Conservation (phyloP, 1,139 yeast genomes). For the Blastobotrys malaysiensis region DNA sequence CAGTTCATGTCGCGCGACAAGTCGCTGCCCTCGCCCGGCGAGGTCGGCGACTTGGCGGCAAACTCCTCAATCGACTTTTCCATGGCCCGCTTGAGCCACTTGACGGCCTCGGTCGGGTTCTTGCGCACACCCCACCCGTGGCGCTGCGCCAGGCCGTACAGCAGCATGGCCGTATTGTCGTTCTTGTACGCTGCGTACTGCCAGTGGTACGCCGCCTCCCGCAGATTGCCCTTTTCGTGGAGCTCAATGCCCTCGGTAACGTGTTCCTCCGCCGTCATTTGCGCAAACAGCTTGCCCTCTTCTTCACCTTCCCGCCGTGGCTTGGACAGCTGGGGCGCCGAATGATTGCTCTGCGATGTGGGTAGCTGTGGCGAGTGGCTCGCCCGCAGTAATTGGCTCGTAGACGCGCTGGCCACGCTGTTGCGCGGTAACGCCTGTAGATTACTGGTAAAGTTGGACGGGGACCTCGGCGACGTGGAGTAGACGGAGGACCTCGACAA, state of each 20-base stretch:
- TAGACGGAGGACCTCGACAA: slow-evolving; percentile 1
- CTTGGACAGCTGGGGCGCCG: slow-evolving; percentile 4
- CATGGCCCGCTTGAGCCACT: slow-evolving; percentile 53
- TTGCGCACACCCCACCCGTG: slow-evolving; percentile 67
- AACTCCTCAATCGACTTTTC: slow-evolving; percentile 28
- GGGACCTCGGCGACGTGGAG: not conserved
- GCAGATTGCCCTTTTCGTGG: slow-evolving; percentile 53
- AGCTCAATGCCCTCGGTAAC: slow-evolving; percentile 50
- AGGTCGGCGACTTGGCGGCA: not conserved
- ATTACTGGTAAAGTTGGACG: not conserved
- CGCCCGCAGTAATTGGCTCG: not conserved
- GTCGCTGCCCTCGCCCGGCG: not conserved
- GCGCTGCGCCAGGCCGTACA: slow-evolving; percentile 64
- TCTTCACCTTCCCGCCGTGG: slow-evolving; percentile 4
- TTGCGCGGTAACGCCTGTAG: not conserved
- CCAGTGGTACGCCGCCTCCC: slow-evolving; percentile 67
- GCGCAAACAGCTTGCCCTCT: slow-evolving; percentile 19
- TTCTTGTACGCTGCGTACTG: slow-evolving; percentile 59
- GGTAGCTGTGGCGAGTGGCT: not conserved
- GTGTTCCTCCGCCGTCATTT: slow-evolving; percentile 36
- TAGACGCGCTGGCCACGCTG: not conserved
- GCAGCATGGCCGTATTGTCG: slow-evolving; percentile 60
- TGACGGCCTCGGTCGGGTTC: slow-evolving; percentile 51
- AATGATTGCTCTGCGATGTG: not conserved
- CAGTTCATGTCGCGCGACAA: not conserved